Conservation (phyloP, 2,329 filamentous ascomycete genomes). For the Alternaria angustiovoidea region DNA sequence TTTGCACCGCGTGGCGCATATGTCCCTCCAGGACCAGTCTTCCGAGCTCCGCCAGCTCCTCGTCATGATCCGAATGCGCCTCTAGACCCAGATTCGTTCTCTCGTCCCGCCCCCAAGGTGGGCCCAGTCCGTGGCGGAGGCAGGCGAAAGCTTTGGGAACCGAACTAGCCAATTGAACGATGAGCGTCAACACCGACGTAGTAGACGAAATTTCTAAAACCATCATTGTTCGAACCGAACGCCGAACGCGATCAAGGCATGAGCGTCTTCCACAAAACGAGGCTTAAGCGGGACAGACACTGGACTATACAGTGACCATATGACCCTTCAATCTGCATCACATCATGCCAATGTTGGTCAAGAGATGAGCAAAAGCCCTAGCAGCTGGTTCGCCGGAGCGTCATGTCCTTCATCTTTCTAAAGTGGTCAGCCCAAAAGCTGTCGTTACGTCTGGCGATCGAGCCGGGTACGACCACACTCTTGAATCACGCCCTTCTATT, state of each 20-base stretch:
- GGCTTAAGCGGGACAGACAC: slow-evolving; percentile 5
- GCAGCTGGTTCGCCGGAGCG: slow-evolving; percentile 4
- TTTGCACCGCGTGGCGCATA: slow-evolving; percentile 44
- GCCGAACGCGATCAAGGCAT: slow-evolving; percentile 6
- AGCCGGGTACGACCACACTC: neutral
- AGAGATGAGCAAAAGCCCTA: neutral
- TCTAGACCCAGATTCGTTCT: slow-evolving; percentile 52
- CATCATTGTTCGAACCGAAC: slow-evolving; percentile 6
- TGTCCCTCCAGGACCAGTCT: slow-evolving; percentile 37
- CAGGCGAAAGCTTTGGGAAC: slow-evolving; percentile 52
- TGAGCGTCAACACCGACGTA: slow-evolving; percentile 18
- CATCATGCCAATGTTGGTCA: slow-evolving; percentile 1
- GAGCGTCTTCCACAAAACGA: neutral
- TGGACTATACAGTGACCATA: slow-evolving; percentile 6
- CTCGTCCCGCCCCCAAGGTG: slow-evolving; percentile 43
- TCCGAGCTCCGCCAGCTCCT: slow-evolving; percentile 36
- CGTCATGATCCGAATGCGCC: slow-evolving; percentile 48
- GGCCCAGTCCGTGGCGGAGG: slow-evolving; percentile 44
- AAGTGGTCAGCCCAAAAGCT: slow-evolving; percentile 3
- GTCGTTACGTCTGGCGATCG: slow-evolving; percentile 12
- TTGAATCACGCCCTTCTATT: neutral
- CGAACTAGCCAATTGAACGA: slow-evolving; percentile 38
- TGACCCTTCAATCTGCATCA: slow-evolving; percentile 1
- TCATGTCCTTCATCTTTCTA: slow-evolving; percentile 5
- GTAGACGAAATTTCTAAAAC: slow-evolving; percentile 6